Evolutionary conservation across 495 filamentous ascomycete species (phyloP).

Genomic region (Penicillium argentinense): DNA sequence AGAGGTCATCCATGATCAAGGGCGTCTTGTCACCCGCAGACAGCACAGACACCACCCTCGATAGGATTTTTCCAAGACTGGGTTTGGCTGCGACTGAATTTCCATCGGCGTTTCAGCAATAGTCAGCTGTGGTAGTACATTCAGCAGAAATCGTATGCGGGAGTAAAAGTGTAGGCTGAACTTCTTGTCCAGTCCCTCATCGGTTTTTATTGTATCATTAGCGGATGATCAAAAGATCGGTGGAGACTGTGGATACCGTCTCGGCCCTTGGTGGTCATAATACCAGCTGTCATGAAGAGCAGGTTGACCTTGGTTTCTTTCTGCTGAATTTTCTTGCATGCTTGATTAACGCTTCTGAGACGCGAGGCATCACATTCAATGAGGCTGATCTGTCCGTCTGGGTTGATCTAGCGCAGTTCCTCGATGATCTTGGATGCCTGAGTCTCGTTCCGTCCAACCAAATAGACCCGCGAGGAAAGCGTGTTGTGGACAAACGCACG

Average conservation of each 20-base stretch:
- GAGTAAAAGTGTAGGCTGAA: constrained; percentile 61
- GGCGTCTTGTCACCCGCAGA: constrained; percentile 50
- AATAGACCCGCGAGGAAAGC: constrained; percentile 44
- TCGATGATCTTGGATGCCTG: constrained; percentile 38
- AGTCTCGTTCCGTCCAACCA: constrained; percentile 46
- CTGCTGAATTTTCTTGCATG: constrained; percentile 53
- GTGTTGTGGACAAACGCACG: constrained; percentile 55
- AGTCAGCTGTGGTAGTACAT: constrained; percentile 61
- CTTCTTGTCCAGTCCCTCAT: constrained; percentile 60
- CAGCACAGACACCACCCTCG: constrained; percentile 61
- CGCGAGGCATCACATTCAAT: constrained; percentile 55
- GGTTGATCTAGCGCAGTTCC: constrained; percentile 37
- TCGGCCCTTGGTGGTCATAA: constrained; percentile 29
- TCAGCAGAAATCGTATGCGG: constrained; percentile 62
- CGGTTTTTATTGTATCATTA: constrained; percentile 44
- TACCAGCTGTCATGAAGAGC: constrained; percentile 47
- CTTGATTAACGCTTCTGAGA: constrained; percentile 57
- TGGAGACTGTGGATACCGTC: constrained; percentile 20
- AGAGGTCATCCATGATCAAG: constrained; percentile 50
- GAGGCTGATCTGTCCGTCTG: constrained; percentile 42
- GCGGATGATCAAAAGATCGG: neutral
- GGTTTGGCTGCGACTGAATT: neutral
- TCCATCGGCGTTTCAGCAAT: constrained; percentile 21
- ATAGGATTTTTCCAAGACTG: constrained; percentile 25
- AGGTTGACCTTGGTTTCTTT: constrained; percentile 60